These are phyloP conservation scores for Hygrocybe coccinea DNA, from an alignment of 768 basidiomycete genomes.

Conservation along the genomic window DNA sequence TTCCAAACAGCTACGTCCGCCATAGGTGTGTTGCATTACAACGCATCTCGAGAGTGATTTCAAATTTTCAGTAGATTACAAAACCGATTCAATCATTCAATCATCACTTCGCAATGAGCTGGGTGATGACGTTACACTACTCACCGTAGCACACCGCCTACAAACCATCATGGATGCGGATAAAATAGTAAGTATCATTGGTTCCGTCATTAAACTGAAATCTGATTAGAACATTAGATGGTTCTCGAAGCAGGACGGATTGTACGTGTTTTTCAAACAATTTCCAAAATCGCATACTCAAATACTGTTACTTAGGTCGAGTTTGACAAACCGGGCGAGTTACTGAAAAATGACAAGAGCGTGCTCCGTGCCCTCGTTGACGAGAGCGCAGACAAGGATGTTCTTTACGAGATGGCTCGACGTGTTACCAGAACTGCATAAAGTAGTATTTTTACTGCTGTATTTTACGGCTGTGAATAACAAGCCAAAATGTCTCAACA, in stretches of 20 bases:
- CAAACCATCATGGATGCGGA: constrained; percentile 56
- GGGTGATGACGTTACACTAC: constrained; percentile 12
- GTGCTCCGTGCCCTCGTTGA: constrained; percentile 52
- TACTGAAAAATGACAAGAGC: constrained; percentile 52
- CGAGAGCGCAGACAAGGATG: constrained; percentile 51
- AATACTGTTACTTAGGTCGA: constrained; percentile 34
- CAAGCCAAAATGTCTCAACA: no score
- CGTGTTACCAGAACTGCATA: no score
- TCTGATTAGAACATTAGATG: constrained; percentile 21
- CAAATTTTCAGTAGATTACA: constrained; percentile 9
- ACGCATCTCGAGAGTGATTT: no score
- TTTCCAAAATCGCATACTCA: neutral
- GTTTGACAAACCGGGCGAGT: constrained; percentile 45
- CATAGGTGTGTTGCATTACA: constrained; percentile 35
- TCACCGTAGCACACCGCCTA: constrained; percentile 47
- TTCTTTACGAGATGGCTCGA: constrained; percentile 45
- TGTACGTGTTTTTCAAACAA: constrained; percentile 15
- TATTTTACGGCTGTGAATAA: no score
- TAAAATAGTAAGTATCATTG: constrained; percentile 9
- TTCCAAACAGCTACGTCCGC: constrained; percentile 40
- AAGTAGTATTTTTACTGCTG: no score
- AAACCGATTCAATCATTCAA: constrained; percentile 14
- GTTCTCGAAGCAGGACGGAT: constrained; percentile 43
- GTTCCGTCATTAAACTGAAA: neutral
- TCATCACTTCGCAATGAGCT: constrained; percentile 10